These are phyloP conservation scores for Solanum virginianum DNA, from an alignment of 257 asterid genomes.

Conservation along the genomic window DNA sequence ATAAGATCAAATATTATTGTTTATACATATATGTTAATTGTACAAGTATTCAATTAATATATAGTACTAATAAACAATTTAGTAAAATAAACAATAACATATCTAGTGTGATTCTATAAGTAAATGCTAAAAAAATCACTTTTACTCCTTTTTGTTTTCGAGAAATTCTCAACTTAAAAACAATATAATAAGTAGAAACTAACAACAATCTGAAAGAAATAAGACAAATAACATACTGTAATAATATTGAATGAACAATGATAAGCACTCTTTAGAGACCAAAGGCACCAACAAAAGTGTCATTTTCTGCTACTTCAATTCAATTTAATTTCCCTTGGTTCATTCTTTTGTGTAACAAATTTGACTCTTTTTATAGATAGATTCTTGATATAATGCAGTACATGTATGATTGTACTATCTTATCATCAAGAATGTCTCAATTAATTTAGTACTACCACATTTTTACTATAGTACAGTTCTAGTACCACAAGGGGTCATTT, in stretches of 20 bases:
- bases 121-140: not conserved
- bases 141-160: not conserved
- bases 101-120: too few relatives aligned
- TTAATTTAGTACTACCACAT: not conserved
- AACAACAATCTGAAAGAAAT: too few relatives aligned
- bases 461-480: not conserved
- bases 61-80: not conserved
- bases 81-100: not conserved
- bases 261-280: not conserved
- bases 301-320: constrained; percentile 1
- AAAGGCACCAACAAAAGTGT: not conserved
- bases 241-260: not conserved
- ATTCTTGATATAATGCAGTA: not conserved
- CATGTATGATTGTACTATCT: not conserved
- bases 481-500: not conserved
- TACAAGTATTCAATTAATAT: not conserved
- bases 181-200: too few relatives aligned
- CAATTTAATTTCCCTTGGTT: not conserved
- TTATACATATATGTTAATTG: too few relatives aligned
- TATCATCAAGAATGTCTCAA: not conserved
- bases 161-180: not conserved
- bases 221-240: not conserved
- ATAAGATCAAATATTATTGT: too few relatives aligned
- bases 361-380: not conserved
- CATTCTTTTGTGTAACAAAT: not conserved